Base-by-base conservation (phyloP, 495 filamentous ascomycete species). In the Penicillium alfredii region DNA sequence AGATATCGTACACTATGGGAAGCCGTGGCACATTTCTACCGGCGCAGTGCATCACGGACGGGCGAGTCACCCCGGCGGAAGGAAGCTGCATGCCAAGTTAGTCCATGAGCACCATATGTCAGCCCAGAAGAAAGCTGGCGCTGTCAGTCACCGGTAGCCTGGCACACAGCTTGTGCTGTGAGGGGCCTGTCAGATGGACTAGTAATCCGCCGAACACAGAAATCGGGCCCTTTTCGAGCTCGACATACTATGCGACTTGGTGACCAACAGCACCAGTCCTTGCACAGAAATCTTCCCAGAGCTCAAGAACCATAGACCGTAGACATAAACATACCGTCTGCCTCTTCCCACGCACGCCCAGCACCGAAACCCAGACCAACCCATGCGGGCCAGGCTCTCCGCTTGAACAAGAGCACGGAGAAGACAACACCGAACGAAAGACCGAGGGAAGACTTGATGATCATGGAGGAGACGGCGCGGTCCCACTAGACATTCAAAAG, bases 351-450 rank as follows among this genome's bases (percentile, higher is more conserved):
- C 7, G 90, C 93, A 54, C 93, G 79, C 35, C 92, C 92, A 44
- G 89, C 88, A 54, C 92, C 92, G 59, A 99, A 96, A 27, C 92
- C 92, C 28, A 88, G 71, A 35, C 92, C 92, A 49, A 93, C 78
- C 62, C 80, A 89, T 16, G 85, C 93, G 32, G 92, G 92, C 85
- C 92, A 99, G 47, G 90, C 86, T 62, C 92, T 80, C 58, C 92
- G 80, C 74, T 93, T 94, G 78, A 99, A 99, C 16, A 99, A 66
- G 30, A 99, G 81, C 19, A 99, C 89, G 30, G 89, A 96, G 73
- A 99, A 97, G 63, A 97, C 83, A 61, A 97, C 82, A 65, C 92
- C 92, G 68, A 97, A 96, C 38, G 82, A 85, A 49, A 95, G 80
- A 49, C 92, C 92, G 59, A 99, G 78, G 31, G 84, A 80, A 38